Conservation (phyloP, 805 yeast genomes). For the Teunomyces panamensis region DNA sequence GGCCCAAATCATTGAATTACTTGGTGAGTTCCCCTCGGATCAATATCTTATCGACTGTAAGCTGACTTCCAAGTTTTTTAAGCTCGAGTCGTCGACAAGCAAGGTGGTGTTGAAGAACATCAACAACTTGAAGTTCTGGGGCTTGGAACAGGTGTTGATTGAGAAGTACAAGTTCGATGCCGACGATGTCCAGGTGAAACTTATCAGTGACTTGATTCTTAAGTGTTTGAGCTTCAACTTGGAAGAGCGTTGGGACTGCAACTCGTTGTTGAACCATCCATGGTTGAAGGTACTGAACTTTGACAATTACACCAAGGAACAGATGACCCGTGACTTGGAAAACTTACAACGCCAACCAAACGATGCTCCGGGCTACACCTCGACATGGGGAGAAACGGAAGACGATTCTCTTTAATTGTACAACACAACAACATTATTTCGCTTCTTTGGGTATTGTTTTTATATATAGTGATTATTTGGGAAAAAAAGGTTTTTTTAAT, state of each 20-base stretch:
- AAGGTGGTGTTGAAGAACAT: constrained; percentile 41
- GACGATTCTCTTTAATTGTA: not conserved
- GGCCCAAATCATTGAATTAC: constrained; percentile 58
- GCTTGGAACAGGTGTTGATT: constrained; percentile 45
- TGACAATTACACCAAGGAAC: constrained; percentile 8
- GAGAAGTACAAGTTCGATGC: constrained; percentile 47
- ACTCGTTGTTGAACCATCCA: constrained; percentile 50
- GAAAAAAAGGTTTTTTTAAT: not conserved
- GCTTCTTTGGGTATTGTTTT: constrained; percentile 1
- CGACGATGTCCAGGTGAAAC: constrained; percentile 30
- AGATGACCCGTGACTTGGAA: constrained; percentile 14
- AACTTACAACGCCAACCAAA: constrained; percentile 22
- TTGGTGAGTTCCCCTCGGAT: constrained; percentile 39
- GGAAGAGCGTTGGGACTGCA: constrained; percentile 51
- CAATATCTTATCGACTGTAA: constrained; percentile 41
- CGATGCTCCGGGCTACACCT: constrained; percentile 31
- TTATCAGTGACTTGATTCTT: constrained; percentile 45
- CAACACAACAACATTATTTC: not conserved
- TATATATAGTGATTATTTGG: constrained; percentile 1
- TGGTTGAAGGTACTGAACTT: constrained; percentile 36
- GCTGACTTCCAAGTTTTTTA: constrained; percentile 40
- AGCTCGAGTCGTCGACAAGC: constrained; percentile 21
- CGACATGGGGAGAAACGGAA: constrained; percentile 18
- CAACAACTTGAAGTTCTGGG: constrained; percentile 50
- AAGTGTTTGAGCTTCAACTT: constrained; percentile 52